phyloP scores from a whole-genome alignment of 306 rosid species.

The Phaseolus lunatus region DNA sequence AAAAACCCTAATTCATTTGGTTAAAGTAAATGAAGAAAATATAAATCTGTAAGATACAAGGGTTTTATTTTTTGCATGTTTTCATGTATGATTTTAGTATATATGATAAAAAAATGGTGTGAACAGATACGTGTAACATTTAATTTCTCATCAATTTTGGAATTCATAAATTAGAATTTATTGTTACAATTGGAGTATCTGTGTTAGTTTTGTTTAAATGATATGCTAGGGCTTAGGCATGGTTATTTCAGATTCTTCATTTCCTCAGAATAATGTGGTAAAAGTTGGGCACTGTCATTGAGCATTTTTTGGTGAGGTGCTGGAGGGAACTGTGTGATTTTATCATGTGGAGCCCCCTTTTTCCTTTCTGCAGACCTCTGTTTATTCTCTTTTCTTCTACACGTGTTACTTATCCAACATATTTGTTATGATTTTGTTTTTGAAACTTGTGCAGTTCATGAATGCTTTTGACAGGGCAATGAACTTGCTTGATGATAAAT shows the following conservation, averaged over 20 bases:
- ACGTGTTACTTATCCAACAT: slow-evolving; percentile 29
- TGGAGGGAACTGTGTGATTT: slow-evolving; percentile 19
- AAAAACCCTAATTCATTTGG: slow-evolving; percentile 5
- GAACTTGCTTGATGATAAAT: slow-evolving; percentile 88
- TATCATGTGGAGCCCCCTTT: slow-evolving; percentile 8
- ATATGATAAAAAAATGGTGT: neutral
- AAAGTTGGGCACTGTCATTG: neutral
- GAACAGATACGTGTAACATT: neutral
- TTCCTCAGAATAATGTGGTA: slow-evolving; percentile 8
- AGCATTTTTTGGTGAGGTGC: slow-evolving; percentile 7
- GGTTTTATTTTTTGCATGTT: slow-evolving; percentile 1
- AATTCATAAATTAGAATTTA: slow-evolving; percentile 1
- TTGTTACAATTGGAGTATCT: neutral
- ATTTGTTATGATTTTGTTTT: slow-evolving; percentile 26
- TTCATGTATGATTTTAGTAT: neutral
- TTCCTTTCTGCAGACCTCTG: slow-evolving; percentile 5
- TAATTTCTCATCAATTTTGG: slow-evolving; percentile 5
- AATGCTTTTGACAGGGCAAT: slow-evolving; percentile 92
- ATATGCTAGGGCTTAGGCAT: neutral
- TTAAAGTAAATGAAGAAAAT: slow-evolving; percentile 1
- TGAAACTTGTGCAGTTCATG: slow-evolving; percentile 75
- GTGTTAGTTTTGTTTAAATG: neutral
- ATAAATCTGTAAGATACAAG: neutral
- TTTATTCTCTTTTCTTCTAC: slow-evolving; percentile 37
- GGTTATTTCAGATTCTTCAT: slow-evolving; percentile 36